These are phyloP conservation scores for Pleurotus pulmonarius DNA, from an alignment of 768 basidiomycete species.

Conservation along the genomic window DNA sequence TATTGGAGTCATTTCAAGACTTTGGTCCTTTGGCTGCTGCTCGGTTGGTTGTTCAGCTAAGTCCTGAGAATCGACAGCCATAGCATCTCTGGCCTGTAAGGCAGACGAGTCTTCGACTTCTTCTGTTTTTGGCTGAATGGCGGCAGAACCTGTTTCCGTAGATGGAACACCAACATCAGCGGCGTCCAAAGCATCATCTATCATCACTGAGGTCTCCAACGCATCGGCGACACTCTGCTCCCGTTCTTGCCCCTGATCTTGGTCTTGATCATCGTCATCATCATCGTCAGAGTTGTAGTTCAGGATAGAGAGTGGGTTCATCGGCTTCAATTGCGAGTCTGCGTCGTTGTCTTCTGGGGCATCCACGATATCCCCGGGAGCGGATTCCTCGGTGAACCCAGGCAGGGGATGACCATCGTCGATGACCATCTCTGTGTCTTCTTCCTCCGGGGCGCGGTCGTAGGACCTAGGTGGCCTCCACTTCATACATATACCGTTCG, in stretches of 20 bases:
- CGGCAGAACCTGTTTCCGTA: constrained; percentile 18
- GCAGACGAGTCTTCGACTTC: constrained; percentile 57
- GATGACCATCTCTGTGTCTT: constrained; percentile 6
- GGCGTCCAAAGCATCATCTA: constrained; percentile 59
- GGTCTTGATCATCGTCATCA: constrained; percentile 62
- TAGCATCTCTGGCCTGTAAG: constrained; percentile 20
- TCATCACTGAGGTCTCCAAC: constrained; percentile 46
- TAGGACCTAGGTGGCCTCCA: constrained; percentile 52
- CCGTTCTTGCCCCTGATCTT: constrained; percentile 48
- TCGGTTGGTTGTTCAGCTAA: constrained; percentile 6
- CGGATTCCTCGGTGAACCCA: constrained; percentile 15
- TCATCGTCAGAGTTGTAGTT: constrained; percentile 66
- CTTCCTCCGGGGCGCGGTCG: constrained; percentile 26
- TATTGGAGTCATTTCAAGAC: constrained; percentile 11
- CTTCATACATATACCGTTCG: constrained; percentile 62
- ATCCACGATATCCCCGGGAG: constrained; percentile 24
- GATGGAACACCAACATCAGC: constrained; percentile 24
- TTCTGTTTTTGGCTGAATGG: constrained; percentile 33
- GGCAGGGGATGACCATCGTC: not conserved
- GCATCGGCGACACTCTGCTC: constrained; percentile 51
- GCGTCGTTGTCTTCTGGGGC: constrained; percentile 7
- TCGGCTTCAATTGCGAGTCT: constrained; percentile 7
- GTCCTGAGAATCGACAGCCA: constrained; percentile 23
- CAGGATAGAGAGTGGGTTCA: constrained; percentile 33
- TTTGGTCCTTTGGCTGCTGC: constrained; percentile 6